Conservation (phyloP, 176 grass and related monocot genomes). For the Thinopyrum elongatum region DNA sequence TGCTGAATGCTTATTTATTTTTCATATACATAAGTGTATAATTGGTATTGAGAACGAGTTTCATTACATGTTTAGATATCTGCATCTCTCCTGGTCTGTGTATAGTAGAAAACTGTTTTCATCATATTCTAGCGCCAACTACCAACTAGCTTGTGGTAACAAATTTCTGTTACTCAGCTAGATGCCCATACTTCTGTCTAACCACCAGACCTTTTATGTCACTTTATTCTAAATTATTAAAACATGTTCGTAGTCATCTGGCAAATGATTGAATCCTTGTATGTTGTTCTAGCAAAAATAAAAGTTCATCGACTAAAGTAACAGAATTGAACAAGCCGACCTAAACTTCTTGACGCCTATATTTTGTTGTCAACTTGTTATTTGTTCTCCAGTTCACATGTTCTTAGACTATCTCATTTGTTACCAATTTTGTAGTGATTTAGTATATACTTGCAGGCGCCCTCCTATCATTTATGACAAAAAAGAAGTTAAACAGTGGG, state of each 20-base stretch:
- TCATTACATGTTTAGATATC: not conserved
- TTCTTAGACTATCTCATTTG: not conserved
- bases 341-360: not conserved
- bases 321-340: not conserved
- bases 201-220: not conserved
- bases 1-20: not conserved
- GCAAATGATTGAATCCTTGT: not conserved
- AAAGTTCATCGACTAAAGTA: not conserved
- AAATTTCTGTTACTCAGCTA: not conserved
- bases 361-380: conserved; percentile 6
- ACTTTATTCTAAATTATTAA: conserved; percentile 2
- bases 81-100: conserved; percentile 10
- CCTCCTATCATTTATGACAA: conserved; percentile 53
- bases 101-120: not conserved
- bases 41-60: not conserved
- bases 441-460: conserved; percentile 38
- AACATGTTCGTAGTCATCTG: not conserved
- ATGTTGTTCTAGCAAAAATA: not conserved
- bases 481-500: conserved; percentile 87
- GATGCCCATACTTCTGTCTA: not conserved
- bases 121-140: not conserved
- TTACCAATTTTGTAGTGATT: not conserved
- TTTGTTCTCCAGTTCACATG: not conserved
- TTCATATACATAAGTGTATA: not conserved
- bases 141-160: not conserved